Base-by-base conservation (phyloP, 495 filamentous ascomycete species). In the Diplogelasinospora grovesii region DNA sequence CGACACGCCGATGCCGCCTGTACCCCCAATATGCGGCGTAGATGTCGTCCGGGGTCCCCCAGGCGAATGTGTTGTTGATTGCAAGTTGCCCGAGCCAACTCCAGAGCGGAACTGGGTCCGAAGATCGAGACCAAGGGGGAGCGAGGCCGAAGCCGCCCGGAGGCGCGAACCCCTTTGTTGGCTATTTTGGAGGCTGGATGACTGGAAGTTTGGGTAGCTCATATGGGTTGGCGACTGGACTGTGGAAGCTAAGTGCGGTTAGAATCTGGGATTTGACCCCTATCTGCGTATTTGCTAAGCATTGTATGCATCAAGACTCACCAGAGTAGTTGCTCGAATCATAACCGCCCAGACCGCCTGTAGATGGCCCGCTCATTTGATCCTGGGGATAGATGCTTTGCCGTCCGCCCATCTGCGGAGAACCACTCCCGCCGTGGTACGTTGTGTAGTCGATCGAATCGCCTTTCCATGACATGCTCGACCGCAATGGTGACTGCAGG, bases 401-500 rank as follows among this genome's bases (percentile, higher is more conserved):
- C 38, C 70, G 54, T 21, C 59, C 57, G 15, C 52, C 59, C 29
- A 74, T 60, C 31, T 65, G 64, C 6, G 71, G 64, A 39, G 69
- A 74, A 13, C 57, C 50, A 27, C 57, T 59, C 10, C 62, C 60
- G 10, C 42, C 48, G 15, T 68, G 59, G 42, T 70, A 71, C 1
- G 60, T 64, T 7, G 59, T 65, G 48, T 78, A 78, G 34, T 79
- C 75, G 28, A 78, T 66, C 0, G 74, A 65, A 45, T 75, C 72
- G 14, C 69, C 74, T 52, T 78, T 78, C 72, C 78, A 81, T 10
- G 75, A 74, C 63, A 77, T 77, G 48, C 73, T 78, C 33, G 77
- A 68, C 39, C 75, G 68, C 31, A 79, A 55, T 1, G 77, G 77
- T 10, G 75, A 77, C 42, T 77, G 74, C 19, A 78, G 50, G 31